Evolutionary conservation across 805 yeast species (phyloP), one percentile per base, ranked within the genome.

Genomic region (Metschnikowia matae): DNA sequence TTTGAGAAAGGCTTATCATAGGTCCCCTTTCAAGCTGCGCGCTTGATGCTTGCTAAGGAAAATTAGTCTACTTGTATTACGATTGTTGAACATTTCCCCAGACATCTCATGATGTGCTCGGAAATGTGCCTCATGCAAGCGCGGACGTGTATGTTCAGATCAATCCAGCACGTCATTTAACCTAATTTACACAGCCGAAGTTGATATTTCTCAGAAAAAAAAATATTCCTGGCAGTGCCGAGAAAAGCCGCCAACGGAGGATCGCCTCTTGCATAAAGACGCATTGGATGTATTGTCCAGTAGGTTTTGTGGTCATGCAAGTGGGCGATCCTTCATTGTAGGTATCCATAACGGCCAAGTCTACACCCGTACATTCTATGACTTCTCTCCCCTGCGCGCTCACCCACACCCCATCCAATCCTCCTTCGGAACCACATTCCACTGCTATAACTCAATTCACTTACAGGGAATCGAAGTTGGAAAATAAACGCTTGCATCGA

Each of bases 291-390:
- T 18, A 6, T 39, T n/a, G 26, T 39, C 31, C 15, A n/a, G 31
- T 20, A 39, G 13, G 7, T 7, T 14, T 15, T 29, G 34, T 26
- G 34, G 34, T 39, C 34, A 40, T 15, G 43, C 43, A 29, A 29
- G 15, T 26, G 21, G 15, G 8, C 33, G 43, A 21, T 40, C 34
- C 13, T 15, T 14, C 2, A 20, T 21, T 39, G 17, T 23, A 29
- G 7, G 38, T 6, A 17, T 35, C 23, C 21, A 15, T 21, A 42
- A 42, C 32, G 36, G 44, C 36, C 45, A 42, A 21, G 29, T 17
- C 14, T 51, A 29, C 43, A 47, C 43, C 51, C 51, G 54, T 48
- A 45, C 54, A 40, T 40, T 48, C 18, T 23, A 18, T 13, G 34
- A 36, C 20, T 40, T 31, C 31, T 8, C 11, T 34, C 49, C 45